Percentiles rank a stretch among this genome's conserved stretches.
Conservation (phyloP, 2,329 filamentous ascomycete species). For the Aspergillus clavatus region DNA sequence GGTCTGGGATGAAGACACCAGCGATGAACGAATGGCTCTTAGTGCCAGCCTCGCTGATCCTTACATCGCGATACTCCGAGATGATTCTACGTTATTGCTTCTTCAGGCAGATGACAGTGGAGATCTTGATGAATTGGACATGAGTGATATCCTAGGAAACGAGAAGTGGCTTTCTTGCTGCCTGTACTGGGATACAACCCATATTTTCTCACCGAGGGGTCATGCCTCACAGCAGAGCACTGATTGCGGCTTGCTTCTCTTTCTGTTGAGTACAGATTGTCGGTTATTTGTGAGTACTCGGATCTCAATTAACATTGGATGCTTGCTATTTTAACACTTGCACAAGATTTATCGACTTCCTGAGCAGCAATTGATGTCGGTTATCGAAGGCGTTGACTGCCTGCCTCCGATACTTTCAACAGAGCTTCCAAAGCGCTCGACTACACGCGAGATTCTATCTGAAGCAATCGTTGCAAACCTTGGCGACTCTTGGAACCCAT, state of each 20-base stretch:
- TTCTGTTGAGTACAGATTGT: conserved; percentile 70
- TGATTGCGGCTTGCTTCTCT: conserved; percentile 60
- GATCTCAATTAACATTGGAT: not conserved
- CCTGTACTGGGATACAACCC: conserved; percentile 66
- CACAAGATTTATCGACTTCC: conserved; percentile 69
- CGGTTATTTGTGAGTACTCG: conserved; percentile 61
- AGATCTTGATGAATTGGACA: conserved; percentile 78
- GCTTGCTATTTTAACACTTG: not conserved
- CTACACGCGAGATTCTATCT: conserved; percentile 65
- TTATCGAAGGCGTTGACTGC: conserved; percentile 71
- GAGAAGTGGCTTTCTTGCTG: conserved; percentile 80
- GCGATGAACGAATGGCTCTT: conserved; percentile 67
- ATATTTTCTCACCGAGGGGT: conserved; percentile 47
- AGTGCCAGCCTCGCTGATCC: conserved; percentile 82
- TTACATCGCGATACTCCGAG: conserved; percentile 75
- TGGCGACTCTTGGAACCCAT: conserved; percentile 65
- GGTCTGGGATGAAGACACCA: conserved; percentile 86
- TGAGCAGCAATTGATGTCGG: conserved; percentile 67
- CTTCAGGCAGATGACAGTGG: conserved; percentile 74
- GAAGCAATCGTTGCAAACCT: conserved; percentile 83
- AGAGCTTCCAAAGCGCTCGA: conserved; percentile 66
- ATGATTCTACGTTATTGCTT: conserved; percentile 75
- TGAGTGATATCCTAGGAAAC: conserved; percentile 53
- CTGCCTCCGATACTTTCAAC: conserved; percentile 70
- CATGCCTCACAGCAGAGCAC: conserved; percentile 14